phyloP scores from a whole-genome alignment of 768 basidiomycete genomes.

The Cystofilobasidium capitatum region DNA sequence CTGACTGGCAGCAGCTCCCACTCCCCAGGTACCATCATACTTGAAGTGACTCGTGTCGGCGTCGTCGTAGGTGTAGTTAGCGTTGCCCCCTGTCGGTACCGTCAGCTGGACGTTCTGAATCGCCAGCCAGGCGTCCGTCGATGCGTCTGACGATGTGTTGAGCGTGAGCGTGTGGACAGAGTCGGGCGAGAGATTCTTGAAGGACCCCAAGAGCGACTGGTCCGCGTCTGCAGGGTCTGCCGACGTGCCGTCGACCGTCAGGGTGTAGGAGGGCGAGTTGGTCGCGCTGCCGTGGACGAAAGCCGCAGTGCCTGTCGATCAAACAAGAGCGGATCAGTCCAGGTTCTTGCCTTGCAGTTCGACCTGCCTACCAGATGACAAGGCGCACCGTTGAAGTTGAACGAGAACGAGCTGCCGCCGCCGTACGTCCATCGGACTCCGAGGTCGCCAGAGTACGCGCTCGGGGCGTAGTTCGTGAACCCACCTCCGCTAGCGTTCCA shows the following conservation, averaged over 20 bases:
- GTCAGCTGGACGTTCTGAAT: slow-evolving; percentile 4
- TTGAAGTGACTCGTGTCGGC: slow-evolving; percentile 9
- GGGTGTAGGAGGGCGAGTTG: slow-evolving; percentile 3
- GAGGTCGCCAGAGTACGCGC: neutral
- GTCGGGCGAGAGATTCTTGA: neutral
- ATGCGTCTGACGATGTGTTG: slow-evolving; percentile 3
- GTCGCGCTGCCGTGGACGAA: slow-evolving; percentile 5
- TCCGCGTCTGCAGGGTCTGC: neutral
- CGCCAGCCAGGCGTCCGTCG: slow-evolving; percentile 14
- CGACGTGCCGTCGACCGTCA: slow-evolving; percentile 2
- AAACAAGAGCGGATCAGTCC: neutral
- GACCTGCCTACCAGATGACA: neutral
- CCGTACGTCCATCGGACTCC: slow-evolving; percentile 19
- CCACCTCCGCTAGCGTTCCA: slow-evolving; percentile 8
- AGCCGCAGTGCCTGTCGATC: neutral
- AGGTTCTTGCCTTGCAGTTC: neutral
- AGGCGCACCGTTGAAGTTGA: slow-evolving; percentile 17
- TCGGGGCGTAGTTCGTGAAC: neutral
- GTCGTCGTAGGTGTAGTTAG: slow-evolving; percentile 19
- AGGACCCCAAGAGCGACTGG: slow-evolving; percentile 1
- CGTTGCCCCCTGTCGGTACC: neutral
- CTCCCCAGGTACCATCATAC: slow-evolving; percentile 21
- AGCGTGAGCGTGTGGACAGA: slow-evolving; percentile 8
- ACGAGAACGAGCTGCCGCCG: neutral
- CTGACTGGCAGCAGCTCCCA: slow-evolving; percentile 23